Base-by-base conservation (phyloP, 805 yeast genomes). In the Clavispora carvajalis region DNA sequence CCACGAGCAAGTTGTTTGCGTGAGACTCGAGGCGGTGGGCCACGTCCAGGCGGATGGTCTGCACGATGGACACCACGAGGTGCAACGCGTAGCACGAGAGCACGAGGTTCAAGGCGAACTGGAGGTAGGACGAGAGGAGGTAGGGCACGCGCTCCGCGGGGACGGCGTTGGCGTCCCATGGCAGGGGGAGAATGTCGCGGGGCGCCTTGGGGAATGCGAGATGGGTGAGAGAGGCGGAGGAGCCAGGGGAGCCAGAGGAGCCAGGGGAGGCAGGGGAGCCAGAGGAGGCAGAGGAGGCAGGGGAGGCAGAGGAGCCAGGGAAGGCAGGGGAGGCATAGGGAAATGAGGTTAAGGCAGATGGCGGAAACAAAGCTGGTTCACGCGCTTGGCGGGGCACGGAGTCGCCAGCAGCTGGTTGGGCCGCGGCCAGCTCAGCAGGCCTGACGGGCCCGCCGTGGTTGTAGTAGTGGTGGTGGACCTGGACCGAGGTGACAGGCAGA, bases 41-140 rank as follows among this genome's bases (percentile, higher is more conserved):
- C 21, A 84, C 73, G 54, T 85, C 95, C 6, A 59, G 52, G 34
- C 73, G 68, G 13, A 85, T 66, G 0, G 84, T 68, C 24, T 57
- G 61, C 7, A 80, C 57, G 19, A 76, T 62, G 3, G 65, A 54
- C 36, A 68, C 66, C 2, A 73, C 52, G 22, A 80, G 49, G 30
- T 73, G 69, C 6, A 73, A 50, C 0, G 71, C 71, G 34, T 73
- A 73, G 7, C 65, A 44, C 1, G 75, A 62, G 0, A 80, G 74
- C 2, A 68, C 41, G 2, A 71, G 55, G 52, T 83, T 83, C 44
- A 77, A 53, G 2, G 69, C 35, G 7, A 81, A 49, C 57, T 83
- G 90, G 24, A 82, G 55, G 49, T 82, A 80, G 11, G 89, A 77
- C 8, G 82, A 71, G 8, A 81, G 53, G 22, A 77, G 54, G 52